Evolutionary conservation across 768 basidiomycete species (phyloP), one percentile per base, ranked within the genome.

Genomic region (Hortiboletus flavorubellus): DNA sequence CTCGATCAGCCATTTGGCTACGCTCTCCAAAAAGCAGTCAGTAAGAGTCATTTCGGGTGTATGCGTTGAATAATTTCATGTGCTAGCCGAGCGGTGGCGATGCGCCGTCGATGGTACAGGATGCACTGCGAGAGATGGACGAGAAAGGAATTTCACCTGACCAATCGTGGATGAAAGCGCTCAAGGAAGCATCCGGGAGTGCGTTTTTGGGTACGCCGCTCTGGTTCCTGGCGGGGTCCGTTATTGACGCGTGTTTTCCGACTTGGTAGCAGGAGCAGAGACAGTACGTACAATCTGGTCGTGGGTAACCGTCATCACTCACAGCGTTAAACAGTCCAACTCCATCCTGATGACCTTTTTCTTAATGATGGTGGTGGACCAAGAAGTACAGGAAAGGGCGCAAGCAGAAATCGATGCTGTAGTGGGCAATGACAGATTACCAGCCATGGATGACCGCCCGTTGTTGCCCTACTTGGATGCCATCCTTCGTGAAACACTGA

Each of bases 301-400:
- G 16, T 26, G n/a, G 1, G 3, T 15, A 10, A 23, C 3, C 10
- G 21, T 46, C 0, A 5, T 23, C 11, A 21, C 7, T n/a, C 6
- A 38, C 3, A 2, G 1, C 18, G 15, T 39, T 1, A 29, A 35
- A 45, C 6, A 62, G 55, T 58, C 55, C 0, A 4, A 37, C 8
- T 4, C 45, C 3, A 10, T 16, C 5, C 8, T 62, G 16, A 55
- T 58, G 55, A 16, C 29, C 0, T 62, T 63, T 15, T 55, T 63
- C 18, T 29, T 59, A 0, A 40, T 63, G 53, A 59, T 63, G 53
- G 15, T 52, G 8, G 3, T 62, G 38, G 34, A 58, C n/a, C 56
- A 30, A 1, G 43, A 11, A 10, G 53, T 2, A 0, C 61, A 62
- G 46, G 48, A 40, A 21, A 55, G 38, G 10, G 48, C 34, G 0